Conservation (phyloP, 2,329 filamentous ascomycete species). For the Daldinia sp. region DNA sequence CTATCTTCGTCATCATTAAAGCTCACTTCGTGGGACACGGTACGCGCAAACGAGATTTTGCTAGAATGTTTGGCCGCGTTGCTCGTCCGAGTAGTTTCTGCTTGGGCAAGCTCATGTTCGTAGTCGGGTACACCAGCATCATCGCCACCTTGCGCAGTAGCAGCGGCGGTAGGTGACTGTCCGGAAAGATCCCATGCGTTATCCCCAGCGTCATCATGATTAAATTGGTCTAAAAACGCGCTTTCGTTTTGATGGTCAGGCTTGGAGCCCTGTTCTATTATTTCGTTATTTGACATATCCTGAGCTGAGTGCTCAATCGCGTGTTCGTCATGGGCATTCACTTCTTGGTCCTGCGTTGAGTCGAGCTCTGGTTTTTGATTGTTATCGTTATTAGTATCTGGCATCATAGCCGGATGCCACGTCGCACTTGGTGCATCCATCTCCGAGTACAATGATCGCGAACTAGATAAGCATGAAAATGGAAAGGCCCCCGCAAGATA, state of each 20-base stretch:
- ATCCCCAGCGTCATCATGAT: slow-evolving; percentile 46
- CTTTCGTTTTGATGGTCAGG: slow-evolving; percentile 35
- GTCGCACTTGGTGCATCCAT: slow-evolving; percentile 58
- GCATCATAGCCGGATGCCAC: slow-evolving; percentile 67
- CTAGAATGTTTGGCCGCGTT: slow-evolving; percentile 67
- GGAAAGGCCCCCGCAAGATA: slow-evolving; percentile 32
- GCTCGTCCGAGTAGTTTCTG: slow-evolving; percentile 37
- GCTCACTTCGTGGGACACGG: slow-evolving; percentile 71
- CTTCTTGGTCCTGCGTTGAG: slow-evolving; percentile 24
- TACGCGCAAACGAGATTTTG: slow-evolving; percentile 73
- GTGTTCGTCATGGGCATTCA: slow-evolving; percentile 23
- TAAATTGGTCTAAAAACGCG: slow-evolving; percentile 45
- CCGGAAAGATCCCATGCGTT: slow-evolving; percentile 47
- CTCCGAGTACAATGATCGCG: slow-evolving; percentile 54
- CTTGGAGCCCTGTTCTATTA: slow-evolving; percentile 35
- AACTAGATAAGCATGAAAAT: slow-evolving; percentile 50
- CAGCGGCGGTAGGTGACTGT: slow-evolving; percentile 24
- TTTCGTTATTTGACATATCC: slow-evolving; percentile 32
- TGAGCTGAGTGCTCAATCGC: slow-evolving; percentile 22
- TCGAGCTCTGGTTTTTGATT: slow-evolving; percentile 36
- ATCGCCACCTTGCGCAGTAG: slow-evolving; percentile 31
- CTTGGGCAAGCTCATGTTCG: slow-evolving; percentile 33
- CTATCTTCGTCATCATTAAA: slow-evolving; percentile 69
- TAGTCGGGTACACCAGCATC: slow-evolving; percentile 30
- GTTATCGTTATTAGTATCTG: slow-evolving; percentile 53